These are phyloP conservation scores for Amaranthus tricolor DNA, from an alignment of 179 eudicot species.

Conservation along the genomic window DNA sequence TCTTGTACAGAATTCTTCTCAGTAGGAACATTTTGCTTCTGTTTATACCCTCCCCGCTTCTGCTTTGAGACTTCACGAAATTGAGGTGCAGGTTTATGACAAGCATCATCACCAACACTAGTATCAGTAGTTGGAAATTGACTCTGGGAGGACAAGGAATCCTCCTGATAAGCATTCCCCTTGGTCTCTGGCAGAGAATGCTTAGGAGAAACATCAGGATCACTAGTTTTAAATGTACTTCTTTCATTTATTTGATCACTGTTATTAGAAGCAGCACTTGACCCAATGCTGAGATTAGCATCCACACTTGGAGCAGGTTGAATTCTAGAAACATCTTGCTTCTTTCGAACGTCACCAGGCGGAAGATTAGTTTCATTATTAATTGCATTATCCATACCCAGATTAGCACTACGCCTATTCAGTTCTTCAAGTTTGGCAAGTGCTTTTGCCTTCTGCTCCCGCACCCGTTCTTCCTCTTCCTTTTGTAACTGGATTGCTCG, in stretches of 20 bases:
- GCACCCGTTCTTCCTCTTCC: constrained; percentile 88
- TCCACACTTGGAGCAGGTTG: constrained; percentile 31
- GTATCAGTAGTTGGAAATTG: constrained; percentile 27
- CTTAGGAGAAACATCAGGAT: constrained; percentile 28
- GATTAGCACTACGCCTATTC: constrained; percentile 62
- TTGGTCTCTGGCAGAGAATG: constrained; percentile 20
- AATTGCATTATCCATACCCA: constrained; percentile 38
- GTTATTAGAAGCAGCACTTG: constrained; percentile 30
- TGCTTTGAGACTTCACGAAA: constrained; percentile 44
- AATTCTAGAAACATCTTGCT: constrained; percentile 36
- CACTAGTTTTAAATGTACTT: constrained; percentile 24
- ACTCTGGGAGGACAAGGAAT: constrained; percentile 26
- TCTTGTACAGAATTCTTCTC: constrained; percentile 42
- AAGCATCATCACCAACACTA: constrained; percentile 28
- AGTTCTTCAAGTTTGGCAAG: constrained; percentile 85
- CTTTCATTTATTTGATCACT: constrained; percentile 27
- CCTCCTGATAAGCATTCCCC: constrained; percentile 28
- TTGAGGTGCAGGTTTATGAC: constrained; percentile 34
- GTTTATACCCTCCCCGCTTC: constrained; percentile 53
- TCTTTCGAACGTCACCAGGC: constrained; percentile 27
- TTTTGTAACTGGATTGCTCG: constrained; percentile 73
- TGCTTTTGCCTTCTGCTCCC: constrained; percentile 96
- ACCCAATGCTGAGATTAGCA: constrained; percentile 23
- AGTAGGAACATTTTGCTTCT: constrained; percentile 43
- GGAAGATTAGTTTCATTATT: constrained; percentile 42